A percentile compares a stretch with the other conserved stretches of the same genome.
phyloP scores from a whole-genome alignment of 441 rosid genomes.

The Metrosideros polymorpha region DNA sequence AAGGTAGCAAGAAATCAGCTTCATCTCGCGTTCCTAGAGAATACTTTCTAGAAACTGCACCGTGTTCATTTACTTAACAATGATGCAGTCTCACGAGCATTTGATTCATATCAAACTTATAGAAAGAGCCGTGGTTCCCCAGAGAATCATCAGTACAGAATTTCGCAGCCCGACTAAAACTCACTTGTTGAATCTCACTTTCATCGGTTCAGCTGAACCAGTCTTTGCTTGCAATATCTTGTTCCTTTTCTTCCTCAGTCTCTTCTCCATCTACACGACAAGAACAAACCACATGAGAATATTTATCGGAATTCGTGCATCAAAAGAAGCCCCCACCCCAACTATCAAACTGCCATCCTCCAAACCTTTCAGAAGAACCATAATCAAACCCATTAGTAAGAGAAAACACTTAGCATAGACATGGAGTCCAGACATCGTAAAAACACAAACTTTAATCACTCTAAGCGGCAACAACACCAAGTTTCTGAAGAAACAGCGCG shows the following conservation, averaged over 20 bases:
- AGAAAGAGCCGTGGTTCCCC: neutral
- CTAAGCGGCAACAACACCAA: neutral
- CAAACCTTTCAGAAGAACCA: neutral
- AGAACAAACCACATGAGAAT: neutral
- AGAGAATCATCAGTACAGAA: neutral
- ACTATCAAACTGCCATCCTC: neutral
- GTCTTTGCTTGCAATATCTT: slow-evolving; percentile 74
- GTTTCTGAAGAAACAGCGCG: neutral
- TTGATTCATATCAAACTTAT: neutral
- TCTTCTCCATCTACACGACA: slow-evolving; percentile 65
- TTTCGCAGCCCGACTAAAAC: slow-evolving; percentile 1
- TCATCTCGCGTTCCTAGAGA: neutral
- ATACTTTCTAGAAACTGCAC: neutral
- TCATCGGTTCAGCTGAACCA: slow-evolving; percentile 64
- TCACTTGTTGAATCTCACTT: slow-evolving; percentile 78
- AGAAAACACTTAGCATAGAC: neutral
- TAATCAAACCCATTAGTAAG: neutral
- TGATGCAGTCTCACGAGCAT: neutral
- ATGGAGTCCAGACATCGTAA: neutral
- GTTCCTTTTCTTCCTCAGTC: slow-evolving; percentile 73
- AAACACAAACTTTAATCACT: neutral
- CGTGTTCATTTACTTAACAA: neutral
- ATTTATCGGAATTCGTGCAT: neutral
- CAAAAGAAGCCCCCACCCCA: neutral
- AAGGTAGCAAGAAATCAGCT: neutral